Base-by-base conservation (phyloP, 2,329 filamentous ascomycete species). In the Blumeria graminis region DNA sequence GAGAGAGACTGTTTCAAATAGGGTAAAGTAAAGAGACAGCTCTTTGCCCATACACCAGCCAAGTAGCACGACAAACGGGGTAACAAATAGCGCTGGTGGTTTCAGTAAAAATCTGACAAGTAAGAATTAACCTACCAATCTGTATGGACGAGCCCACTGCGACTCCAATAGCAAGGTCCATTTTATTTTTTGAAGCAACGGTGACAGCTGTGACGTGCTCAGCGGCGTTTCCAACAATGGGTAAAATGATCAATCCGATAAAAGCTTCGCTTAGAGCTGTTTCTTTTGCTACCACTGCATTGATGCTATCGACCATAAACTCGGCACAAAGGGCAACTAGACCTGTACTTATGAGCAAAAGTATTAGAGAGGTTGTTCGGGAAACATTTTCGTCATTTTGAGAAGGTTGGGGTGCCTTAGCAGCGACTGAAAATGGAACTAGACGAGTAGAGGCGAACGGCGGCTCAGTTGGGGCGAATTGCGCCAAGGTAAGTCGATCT, bases 1-100 rank as follows among this genome's bases (percentile, higher is more conserved):
- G 64, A 93, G 76, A 57, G 83, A 86, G 22, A 92, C 84, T 0
- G 86, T 93, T 74, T 93, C 86, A 68, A 93, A 94, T 53, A 87
- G 75, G 58, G 86, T 86, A 68, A 93, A 93, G 71, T 90, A 88
- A 36, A 93, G 74, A 33, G 82, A 77, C 80, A 86, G 84, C n/a
- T 80, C 73, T 58, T 76, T 76, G 59, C 74, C 69, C 67, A 84
- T 75, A 58, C 74, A 75, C 82, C 82, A 86, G n/a, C 81, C 82
- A 18, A 85, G 71, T 28, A 85, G 77, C 35, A 86, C 81, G 35
- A 84, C 74, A 16, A 85, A 70, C 0, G 82, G 82, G 3, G 81
- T 84, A 55, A 85, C 74, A 64, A 85, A 82, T 7, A 86, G 71
- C 13, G 81, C 71, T 66, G 50, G 4, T 35, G 13, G 11, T 16